Conservation (phyloP, 768 basidiomycete genomes). For the Pulveroboletus sp. region DNA sequence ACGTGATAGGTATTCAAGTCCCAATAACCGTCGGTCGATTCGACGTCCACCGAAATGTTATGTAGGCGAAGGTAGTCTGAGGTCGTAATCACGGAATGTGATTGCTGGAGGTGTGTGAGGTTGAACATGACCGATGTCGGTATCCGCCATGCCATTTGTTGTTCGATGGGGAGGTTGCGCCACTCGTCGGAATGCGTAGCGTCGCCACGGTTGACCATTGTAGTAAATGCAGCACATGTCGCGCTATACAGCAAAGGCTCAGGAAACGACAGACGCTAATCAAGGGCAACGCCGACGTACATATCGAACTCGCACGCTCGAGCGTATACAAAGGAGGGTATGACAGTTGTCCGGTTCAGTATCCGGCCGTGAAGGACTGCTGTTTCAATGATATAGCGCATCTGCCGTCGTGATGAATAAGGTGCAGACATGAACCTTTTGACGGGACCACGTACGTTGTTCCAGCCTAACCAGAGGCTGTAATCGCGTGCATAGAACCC, state of each 20-base stretch:
- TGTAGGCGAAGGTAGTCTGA: constrained; percentile 42
- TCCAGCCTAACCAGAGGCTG: constrained; percentile 47
- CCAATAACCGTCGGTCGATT: constrained; percentile 38
- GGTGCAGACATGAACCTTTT: background rate
- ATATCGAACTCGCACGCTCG: constrained; percentile 39
- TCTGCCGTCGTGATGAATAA: constrained; percentile 20
- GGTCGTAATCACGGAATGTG: constrained; percentile 36
- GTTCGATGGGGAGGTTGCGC: constrained; percentile 34
- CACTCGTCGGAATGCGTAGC: constrained; percentile 38
- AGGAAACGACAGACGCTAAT: background rate
- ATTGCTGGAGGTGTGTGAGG: constrained; percentile 34
- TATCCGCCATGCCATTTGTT: constrained; percentile 34
- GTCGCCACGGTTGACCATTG: constrained; percentile 45
- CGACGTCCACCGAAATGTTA: constrained; percentile 27
- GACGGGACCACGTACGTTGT: constrained; percentile 32
- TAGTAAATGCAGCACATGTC: constrained; percentile 38
- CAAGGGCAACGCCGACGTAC: constrained; percentile 8
- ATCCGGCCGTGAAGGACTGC: constrained; percentile 40
- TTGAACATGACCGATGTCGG: constrained; percentile 40
- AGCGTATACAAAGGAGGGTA: constrained; percentile 46
- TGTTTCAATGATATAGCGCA: constrained; percentile 48
- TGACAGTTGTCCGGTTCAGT: constrained; percentile 39
- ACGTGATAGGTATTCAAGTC: constrained; percentile 32
- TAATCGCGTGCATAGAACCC: constrained; percentile 45
- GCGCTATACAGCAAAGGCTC: constrained; percentile 12